Conservation (phyloP, 2,329 filamentous ascomycete species). For the Colletotrichum eleusines region DNA sequence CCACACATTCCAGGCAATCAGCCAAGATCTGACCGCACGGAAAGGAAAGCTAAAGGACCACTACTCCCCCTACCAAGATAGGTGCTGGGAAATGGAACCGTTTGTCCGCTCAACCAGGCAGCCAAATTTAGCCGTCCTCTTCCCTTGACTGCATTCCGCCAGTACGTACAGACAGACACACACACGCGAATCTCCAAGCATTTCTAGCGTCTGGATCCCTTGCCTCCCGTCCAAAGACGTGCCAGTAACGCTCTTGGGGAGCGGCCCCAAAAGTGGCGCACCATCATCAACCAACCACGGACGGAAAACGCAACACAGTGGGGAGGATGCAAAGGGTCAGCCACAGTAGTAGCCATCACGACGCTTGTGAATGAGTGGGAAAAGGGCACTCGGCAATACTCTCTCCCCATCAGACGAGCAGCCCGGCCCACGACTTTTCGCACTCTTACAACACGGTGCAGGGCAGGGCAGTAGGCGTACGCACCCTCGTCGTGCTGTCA, state of each 20-base stretch:
- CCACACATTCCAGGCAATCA: conserved; percentile 36
- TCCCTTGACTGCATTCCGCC: neutral
- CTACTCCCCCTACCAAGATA: conserved; percentile 2
- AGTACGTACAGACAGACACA: too few relatives aligned
- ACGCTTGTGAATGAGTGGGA: conserved; percentile 23
- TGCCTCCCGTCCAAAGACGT: conserved; percentile 34
- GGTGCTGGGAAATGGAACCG: neutral
- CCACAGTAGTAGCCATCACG: conserved; percentile 19
- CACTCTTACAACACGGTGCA: neutral
- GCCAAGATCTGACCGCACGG: conserved; percentile 38
- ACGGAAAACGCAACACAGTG: conserved; percentile 10
- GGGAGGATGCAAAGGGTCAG: conserved; percentile 32
- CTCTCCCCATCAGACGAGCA: conserved; percentile 2
- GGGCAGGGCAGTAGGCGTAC: neutral
- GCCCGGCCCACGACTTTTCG: neutral
- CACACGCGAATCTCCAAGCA: conserved; percentile 18
- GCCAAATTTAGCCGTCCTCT: conserved; percentile 15
- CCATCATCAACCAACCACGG: conserved; percentile 23
- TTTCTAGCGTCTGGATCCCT: conserved; percentile 35
- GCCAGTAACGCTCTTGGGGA: conserved; percentile 22
- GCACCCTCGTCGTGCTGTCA: conserved; percentile 12
- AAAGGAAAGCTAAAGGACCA: conserved; percentile 28
- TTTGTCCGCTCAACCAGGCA: conserved; percentile 11
- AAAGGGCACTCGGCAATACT: neutral
- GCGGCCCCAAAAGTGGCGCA: neutral